Base-by-base conservation (phyloP, 139 green algal species). In the Haematococcus lacustris region DNA sequence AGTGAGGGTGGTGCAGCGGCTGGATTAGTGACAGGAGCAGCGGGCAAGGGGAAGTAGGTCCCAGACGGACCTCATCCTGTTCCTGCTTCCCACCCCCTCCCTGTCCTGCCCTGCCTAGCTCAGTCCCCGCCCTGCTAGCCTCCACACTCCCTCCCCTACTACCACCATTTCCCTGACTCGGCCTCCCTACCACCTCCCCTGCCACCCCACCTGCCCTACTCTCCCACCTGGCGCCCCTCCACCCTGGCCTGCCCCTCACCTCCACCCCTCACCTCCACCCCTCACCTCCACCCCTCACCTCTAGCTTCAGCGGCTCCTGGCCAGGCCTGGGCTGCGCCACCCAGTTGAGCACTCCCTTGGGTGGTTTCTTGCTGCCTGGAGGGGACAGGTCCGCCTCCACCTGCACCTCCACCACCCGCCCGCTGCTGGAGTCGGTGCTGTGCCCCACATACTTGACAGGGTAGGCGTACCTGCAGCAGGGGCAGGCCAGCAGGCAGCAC, bases 321-420 rank as follows among this genome's bases (percentile, higher is more conserved):
- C 89, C 92, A 0, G 91, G 85, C 39, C 26, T 41, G 2, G 92
- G 87, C 83, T 96, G 81, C 4, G 77, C 87, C 33, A 98, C 92
- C 95, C 95, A 99, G 82, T 97, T 96, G 65, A 99, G 83, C 41
- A 98, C 91, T 7, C 95, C 95, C 87, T 97, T 98, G 50, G 93
- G 91, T 9, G 90, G 87, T 79, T 94, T 95, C 23, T 81, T 80
- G n/a, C n/a, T n/a, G 66, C 69, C 63, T 2, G 33, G 67, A 76
- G 67, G 65, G 34, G 25, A 66, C 75, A 38, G 80, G 71, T 89
- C 87, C 41, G 85, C 82, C 30, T 82, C 80, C 3, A 80, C 90
- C 57, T 80, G 61, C 60, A 98, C 68, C 79, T 96, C 85, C n/a
- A 68, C 73, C 2, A 97, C 78, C 25, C 39, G 68, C 25, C 83